Conservation (phyloP, 805 yeast species). For the Wickerhamomyces hampshirensis region DNA sequence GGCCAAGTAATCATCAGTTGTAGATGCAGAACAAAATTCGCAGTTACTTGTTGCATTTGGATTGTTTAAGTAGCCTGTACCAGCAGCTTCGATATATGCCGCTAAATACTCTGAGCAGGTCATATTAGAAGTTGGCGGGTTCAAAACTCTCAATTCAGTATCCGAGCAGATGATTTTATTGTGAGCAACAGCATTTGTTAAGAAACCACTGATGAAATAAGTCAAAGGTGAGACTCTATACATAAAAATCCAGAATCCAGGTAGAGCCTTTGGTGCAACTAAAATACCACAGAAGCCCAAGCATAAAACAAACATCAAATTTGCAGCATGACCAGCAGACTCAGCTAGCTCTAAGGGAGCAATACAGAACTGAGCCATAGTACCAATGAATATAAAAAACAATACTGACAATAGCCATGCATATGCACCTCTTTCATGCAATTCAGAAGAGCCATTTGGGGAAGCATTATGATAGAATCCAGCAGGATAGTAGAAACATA, state of each 20-base stretch:
- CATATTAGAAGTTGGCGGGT: constrained; percentile 45
- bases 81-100: constrained; percentile 27
- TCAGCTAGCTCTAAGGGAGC: constrained; percentile 57
- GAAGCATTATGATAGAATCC: constrained; percentile 58
- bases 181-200: constrained; percentile 53
- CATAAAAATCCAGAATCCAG: constrained; percentile 81
- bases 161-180: constrained; percentile 41
- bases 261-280: constrained; percentile 49
- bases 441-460: constrained; percentile 33
- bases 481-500: constrained; percentile 69
- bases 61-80: constrained; percentile 21
- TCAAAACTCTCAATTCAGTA: constrained; percentile 42
- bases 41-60: constrained; percentile 43
- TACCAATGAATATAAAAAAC: constrained; percentile 50
- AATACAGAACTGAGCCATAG: constrained; percentile 54
- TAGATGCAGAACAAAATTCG: constrained; percentile 50
- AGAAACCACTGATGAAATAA: constrained; percentile 52
- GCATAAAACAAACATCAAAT: constrained; percentile 54
- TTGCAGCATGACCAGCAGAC: constrained; percentile 58
- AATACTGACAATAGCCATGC: constrained; percentile 38
- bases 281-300: constrained; percentile 78
- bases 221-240: constrained; percentile 70
- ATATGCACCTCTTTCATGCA: constrained; percentile 30
- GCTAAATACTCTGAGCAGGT: constrained; percentile 55
- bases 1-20: constrained; percentile 57